Evolutionary conservation across 179 eudicot species (phyloP), one percentile per base, ranked within the genome.

Genomic region (Actinidia chinensis): DNA sequence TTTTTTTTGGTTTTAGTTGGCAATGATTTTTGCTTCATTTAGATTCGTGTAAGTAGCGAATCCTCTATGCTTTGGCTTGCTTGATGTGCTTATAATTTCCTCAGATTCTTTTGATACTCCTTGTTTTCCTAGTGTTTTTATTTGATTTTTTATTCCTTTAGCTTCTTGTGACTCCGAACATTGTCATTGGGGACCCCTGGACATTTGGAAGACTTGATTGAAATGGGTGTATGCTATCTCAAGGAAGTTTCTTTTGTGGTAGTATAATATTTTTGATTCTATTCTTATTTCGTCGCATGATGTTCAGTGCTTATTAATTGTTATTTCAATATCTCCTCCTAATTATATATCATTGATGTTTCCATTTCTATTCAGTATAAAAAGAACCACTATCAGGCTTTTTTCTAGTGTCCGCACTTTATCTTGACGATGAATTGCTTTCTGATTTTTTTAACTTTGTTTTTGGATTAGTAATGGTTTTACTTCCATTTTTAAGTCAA

Each of bases 111-210:
- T 51, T 36, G 6, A 15, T 28, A 28, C 10, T 50, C 46, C 46
- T 50, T n/a, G 18, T 52, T 20, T 36, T 23, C 42, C 17, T 11
- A 40, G 6, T 28, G 33, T 50, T 25, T 10, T 55, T 43, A 23
- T 46, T 22, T 69, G 15, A 64, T 71, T 14, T 40, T 83, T 43
- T 54, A 42, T 5, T 60, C 47, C 20, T 52, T 73, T 59, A 44
- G 73, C 58, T 79, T 65, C 72, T 61, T 84, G 67, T 79, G 83
- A 66, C 68, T 71, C 89, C 94, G 99, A 98, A 96, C 71, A 90
- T 96, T 78, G 99, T 94, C 52, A 92, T 96, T 87, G 99, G 91
- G 91, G 33, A 96, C 99, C 58, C 99, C 99, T 76, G 98, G 99
- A 59, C 97, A 98, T 52, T 78, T 96, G 90, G 92, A 83, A 80